Evolutionary conservation across 164 flowering plant species (phyloP), one percentile per base, ranked within the genome.

Genomic region (Liriodendron chinense): DNA sequence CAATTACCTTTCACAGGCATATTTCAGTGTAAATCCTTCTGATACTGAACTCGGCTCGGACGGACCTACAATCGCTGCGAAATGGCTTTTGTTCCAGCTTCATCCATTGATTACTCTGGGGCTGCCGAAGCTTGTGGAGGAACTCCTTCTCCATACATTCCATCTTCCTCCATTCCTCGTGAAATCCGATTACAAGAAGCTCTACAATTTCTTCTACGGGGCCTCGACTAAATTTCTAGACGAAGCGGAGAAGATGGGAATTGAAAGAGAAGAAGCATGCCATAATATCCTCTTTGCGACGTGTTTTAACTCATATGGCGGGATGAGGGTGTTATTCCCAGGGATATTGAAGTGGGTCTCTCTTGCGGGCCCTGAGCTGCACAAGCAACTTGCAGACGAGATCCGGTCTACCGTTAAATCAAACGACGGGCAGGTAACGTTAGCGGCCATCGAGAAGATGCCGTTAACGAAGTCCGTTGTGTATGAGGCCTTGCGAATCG

Each of bases 231-330:
- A 77, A 0, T 2, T 82, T 12, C 63, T 87, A 26, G 89, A 87
- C 34, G 82, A 81, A 69, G 89, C 89, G 0, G 87, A 83, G 77
- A 65, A 73, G 1, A 13, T 76, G 12, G 90, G 87, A 10, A 53
- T 89, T 22, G 2, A 68, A 4, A 72, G 87, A 53, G 89, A 85
- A 0, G 87, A 87, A 72, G 89, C 90, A 9, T 80, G 82, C 72
- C 87, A 89, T 67, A 87, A 87, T 80, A 23, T 89, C 3, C 64
- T 89, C 5, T 89, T 86, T 26, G 24, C 80, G 1, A 70, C 81
- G 0, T 71, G 86, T 16, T 85, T 89, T 67, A 89, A 85, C 61
- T 71, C 89, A 0, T 84, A 70, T 26, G 91, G 86, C 0, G 92
- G 92, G 8, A 75, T 83, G 80, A 84, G 80, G 43, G 34, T 69